Evolutionary conservation across 2,329 filamentous ascomycete species (phyloP), one percentile per base, ranked within the genome.

Genomic region (Xenoacremonium recifei): DNA sequence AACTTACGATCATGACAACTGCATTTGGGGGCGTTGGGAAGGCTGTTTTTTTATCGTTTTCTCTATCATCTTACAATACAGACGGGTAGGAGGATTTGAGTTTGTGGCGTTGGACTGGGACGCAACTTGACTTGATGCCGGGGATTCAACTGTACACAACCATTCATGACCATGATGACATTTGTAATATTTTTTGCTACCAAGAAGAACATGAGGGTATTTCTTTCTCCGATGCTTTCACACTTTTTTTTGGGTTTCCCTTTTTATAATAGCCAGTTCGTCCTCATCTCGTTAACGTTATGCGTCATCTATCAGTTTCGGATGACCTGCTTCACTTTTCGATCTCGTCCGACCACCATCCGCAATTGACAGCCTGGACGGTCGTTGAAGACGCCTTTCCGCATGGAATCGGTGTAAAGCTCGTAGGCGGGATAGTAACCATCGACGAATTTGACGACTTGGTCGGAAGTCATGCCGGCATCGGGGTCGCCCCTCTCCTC

Each of bases 401-500:
- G 72, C 44, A 87, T 59, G 15, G 70, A 73, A 21, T 81, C 76
- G 2, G 76, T 77, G 57, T 80, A 89, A 10, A 88, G 71, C 67
- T 88, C 85, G 54, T 88, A 88, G 2, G 82, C 82, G 4, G 85
- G 85, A 55, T 83, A 87, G 63, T 88, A 82, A 1, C 72, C 77
- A 48, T 81, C 76, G 21, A 82, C 87, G 63, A 96, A 96, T 35
- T 76, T 72, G 42, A 80, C 72, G 32, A 96, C 88, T 62, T 92
- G 79, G 42, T 89, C 84, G 53, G 88, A 84, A 2, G 80, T 85
- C 91, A 96, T 96, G 21, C 89, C 90, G 0, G 74, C 76, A 13
- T 53, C 51, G 16, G 62, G 57, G 33, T 68, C 65, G 7, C 87
- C 89, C 50, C 78, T 85, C 17, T 74, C 67, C 6, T 70, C 70